Percentiles rank a stretch among this genome's conserved stretches.
phyloP scores from a whole-genome alignment of 2,329 filamentous ascomycete species.

The Hypoxylon sp. region DNA sequence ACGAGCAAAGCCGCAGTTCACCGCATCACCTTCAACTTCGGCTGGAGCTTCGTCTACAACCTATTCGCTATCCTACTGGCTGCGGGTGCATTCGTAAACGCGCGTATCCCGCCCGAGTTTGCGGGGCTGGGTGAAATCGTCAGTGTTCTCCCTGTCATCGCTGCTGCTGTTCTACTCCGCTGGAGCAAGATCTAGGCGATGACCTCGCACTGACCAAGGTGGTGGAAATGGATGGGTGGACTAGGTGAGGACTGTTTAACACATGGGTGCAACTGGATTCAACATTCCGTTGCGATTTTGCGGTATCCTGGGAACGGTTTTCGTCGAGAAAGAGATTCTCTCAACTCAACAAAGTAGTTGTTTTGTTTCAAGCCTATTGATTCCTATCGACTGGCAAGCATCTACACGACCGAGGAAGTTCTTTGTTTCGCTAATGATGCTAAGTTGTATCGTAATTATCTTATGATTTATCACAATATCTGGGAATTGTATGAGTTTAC shows the following conservation, averaged over 20 bases:
- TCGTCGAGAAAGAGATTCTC: not conserved
- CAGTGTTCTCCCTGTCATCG: constrained; percentile 79
- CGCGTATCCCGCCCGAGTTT: constrained; percentile 66
- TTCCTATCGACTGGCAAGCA: not conserved
- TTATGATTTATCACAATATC: not conserved
- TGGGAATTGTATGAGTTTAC: not conserved
- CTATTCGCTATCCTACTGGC: constrained; percentile 76
- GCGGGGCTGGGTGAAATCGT: constrained; percentile 75
- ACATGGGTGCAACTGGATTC: not conserved
- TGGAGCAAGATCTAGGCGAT: constrained; percentile 55
- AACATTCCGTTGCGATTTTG: not conserved
- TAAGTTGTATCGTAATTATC: not conserved
- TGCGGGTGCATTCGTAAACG: constrained; percentile 72
- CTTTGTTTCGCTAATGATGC: not conserved
- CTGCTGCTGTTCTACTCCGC: constrained; percentile 66
- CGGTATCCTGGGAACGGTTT: not conserved
- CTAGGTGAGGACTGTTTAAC: not conserved
- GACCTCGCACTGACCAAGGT: not conserved
- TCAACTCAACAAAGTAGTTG: not conserved
- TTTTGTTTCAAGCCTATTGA: not conserved
- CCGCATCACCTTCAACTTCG: constrained; percentile 76
- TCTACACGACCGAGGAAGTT: not conserved
- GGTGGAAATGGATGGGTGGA: not conserved
- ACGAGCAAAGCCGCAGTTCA: constrained; percentile 61
- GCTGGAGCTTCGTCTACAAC: constrained; percentile 80